Evolutionary conservation across 2,329 filamentous ascomycete genomes (phyloP), one percentile per base, ranked within the genome.

Genomic region (Colletotrichum brevisporum): DNA sequence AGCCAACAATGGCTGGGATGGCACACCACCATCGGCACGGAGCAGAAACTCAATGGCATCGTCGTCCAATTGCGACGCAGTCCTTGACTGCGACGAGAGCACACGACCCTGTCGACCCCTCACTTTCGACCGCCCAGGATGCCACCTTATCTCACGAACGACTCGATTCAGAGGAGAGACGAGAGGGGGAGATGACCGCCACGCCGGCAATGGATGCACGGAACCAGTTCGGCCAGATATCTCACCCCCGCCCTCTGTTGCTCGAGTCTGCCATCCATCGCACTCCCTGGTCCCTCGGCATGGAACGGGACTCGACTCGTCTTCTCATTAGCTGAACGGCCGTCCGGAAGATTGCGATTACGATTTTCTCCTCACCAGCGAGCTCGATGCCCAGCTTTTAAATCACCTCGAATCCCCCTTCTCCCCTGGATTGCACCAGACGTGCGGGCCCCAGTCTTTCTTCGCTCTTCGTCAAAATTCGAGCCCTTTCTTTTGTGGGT

Each of bases 401-500:
- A 45, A n/a, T 26, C 24, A 45, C 26, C 9, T 13, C 39, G 31
- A 51, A 66, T 59, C 62, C 36, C 57, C 16, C 41, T 43, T 39
- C 24, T 31, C 39, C 50, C 45, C 24, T 31, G 31, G 31, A 36
- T 10, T 10, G 31, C 31, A 36, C 31, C 31, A 36, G 31, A 36
- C 31, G 31, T 10, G 31, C 31, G 31, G 24, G 67, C 62, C 67
- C 67, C 67, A 66, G 64, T 69, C 67, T 69, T 69, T 69, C 64
- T 21, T 63, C 55, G 62, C 66, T 39, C 43, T 69, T 69, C 50
- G 48, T 65, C 51, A 69, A 68, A 67, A 27, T 66, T 66, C 62
- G 67, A 66, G 67, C 62, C 67, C 62, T 66, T 67, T 66, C 63
- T 69, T 69, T 65, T 69, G 62, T 66, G 62, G 67, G 67, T 13